Evolutionary conservation across 2,329 filamentous ascomycete genomes (phyloP), one percentile per base, ranked within the genome.

Genomic region (Aspergillus carbonarius): DNA sequence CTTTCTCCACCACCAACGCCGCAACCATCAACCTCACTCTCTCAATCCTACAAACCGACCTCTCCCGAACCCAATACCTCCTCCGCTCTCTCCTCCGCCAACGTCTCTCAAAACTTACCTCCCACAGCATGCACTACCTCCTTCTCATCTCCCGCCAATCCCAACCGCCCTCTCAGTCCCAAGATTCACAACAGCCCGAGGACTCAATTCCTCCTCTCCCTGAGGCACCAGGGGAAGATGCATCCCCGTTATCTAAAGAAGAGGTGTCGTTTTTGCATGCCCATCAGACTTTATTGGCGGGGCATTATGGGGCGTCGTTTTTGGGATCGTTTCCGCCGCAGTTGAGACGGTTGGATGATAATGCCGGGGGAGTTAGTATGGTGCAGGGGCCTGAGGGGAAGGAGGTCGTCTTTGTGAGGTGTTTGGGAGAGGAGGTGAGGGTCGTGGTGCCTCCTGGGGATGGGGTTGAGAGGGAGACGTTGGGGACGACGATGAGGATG

Each of bases 31-130:
- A 96, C 74, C 96, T 99, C 74, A 87, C 87, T 61, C 87, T 98
- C 70, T 96, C 97, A 50, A 89, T 99, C 62, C 88, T 97, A 55
- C 95, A 99, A 80, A 98, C 96, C 6, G 95, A 99, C 78, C 85
- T 99, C 55, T 93, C 97, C 74, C 84, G 95, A 47, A 96, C 91
- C 77, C 96, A 96, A 78, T 99, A 92, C 71, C 82, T 99, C 20
- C 85, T 98, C 17, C 84, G 95, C 60, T 89, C 90, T 64, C 89
- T 93, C 64, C 77, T 99, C 57, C 84, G 96, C 54, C 88, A 90
- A 9, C 84, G 95, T n/a, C 87, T 98, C 58, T 86, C 90, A 55
- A 98, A 99, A 84, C 69, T 80, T 58, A 76, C 77, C 30, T 74
- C 74, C 59, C 69, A 76, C 66, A 75, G 74, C 57, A 90, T 91